Conservation (phyloP, 2,329 filamentous ascomycete genomes). For the Ophiognomonia clavigignenti-juglandacearum region DNA sequence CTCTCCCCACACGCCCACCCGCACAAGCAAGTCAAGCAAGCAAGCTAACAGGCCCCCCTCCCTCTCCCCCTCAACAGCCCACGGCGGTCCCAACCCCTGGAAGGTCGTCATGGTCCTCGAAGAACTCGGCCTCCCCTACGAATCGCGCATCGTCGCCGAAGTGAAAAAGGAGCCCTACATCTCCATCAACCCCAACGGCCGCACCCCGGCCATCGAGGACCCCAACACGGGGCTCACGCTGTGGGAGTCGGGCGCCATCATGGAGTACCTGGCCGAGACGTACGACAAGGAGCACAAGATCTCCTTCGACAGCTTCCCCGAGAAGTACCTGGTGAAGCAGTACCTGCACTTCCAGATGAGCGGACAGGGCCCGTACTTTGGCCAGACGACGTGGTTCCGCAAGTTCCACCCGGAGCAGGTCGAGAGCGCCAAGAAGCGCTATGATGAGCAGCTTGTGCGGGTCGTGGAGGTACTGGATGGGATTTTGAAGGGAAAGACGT, state of each 20-base stretch:
- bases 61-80: too few species aligned
- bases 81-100: conserved; percentile 1
- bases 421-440: conserved; percentile 38
- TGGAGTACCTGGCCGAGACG: conserved; percentile 37
- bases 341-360: conserved; percentile 35
- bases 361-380: conserved; percentile 39
- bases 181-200: conserved; percentile 13
- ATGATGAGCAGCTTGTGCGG: conserved; percentile 40
- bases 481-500: conserved; percentile 28
- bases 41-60: not conserved
- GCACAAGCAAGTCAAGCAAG: too few species aligned
- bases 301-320: conserved; percentile 27
- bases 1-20: not conserved
- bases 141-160: not conserved
- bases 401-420: conserved; percentile 35
- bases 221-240: conserved; percentile 36
- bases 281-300: conserved; percentile 34
- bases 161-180: conserved; percentile 7
- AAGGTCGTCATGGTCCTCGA: conserved; percentile 5
- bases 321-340: conserved; percentile 31
- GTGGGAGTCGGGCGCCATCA: conserved; percentile 40
- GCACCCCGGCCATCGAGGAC: conserved; percentile 36
- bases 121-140: conserved; percentile 4
- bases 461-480: conserved; percentile 40
- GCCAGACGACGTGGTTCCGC: conserved; percentile 33